A percentile compares a stretch with the other conserved stretches of the same genome.
phyloP scores from a whole-genome alignment of 495 filamentous ascomycete genomes.

The Aspergillus avenaceus region DNA sequence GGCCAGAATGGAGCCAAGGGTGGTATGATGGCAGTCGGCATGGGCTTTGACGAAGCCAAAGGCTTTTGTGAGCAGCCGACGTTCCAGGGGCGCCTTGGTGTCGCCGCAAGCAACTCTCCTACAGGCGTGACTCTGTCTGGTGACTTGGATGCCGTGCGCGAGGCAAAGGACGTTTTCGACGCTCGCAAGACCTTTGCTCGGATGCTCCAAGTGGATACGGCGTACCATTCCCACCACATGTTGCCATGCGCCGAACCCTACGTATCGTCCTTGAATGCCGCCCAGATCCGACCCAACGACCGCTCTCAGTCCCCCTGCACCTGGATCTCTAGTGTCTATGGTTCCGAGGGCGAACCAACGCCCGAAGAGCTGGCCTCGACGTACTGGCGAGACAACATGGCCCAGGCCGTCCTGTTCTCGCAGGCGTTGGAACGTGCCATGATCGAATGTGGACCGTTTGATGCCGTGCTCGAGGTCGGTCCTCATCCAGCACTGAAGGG shows the following conservation, averaged over 20 bases:
- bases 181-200: conserved; percentile 39
- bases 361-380: neutral
- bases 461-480: too few relatives aligned
- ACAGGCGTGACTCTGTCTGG: conserved; percentile 34
- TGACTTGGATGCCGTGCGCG: conserved; percentile 39
- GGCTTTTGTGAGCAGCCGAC: conserved; percentile 31
- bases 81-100: conserved; percentile 24
- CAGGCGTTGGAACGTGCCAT: too few relatives aligned
- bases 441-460: too few relatives aligned
- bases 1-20: neutral
- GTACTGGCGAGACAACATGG: too few relatives aligned
- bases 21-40: conserved; percentile 9
- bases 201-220: conserved; percentile 36
- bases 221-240: conserved; percentile 48
- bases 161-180: conserved; percentile 35
- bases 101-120: conserved; percentile 31
- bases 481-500: too few relatives aligned
- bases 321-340: too few relatives aligned
- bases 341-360: neutral
- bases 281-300: neutral
- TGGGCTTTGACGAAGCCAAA: conserved; percentile 11
- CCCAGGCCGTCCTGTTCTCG: too few relatives aligned
- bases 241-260: conserved; percentile 35
- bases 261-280: conserved; percentile 14
- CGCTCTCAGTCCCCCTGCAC: neutral